Evolutionary conservation across 495 filamentous ascomycete genomes (phyloP).

Genomic region (Penicillium goetzii): DNA sequence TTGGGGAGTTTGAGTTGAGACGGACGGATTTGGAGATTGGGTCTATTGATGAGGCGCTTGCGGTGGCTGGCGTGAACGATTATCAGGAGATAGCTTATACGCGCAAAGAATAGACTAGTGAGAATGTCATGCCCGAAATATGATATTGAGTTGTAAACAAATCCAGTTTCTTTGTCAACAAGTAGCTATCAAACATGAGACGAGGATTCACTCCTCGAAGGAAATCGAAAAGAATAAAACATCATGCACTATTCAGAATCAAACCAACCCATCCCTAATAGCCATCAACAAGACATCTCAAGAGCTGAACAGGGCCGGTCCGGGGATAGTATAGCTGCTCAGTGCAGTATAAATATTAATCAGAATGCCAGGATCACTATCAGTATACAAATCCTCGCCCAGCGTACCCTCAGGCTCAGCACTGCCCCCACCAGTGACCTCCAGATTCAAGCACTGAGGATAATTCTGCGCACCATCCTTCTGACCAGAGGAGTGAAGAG

Average conservation of each 20-base stretch:
- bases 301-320: conserved; percentile 47
- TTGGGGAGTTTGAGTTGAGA: conserved; percentile 66
- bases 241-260: not conserved
- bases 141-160: not conserved
- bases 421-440: conserved; percentile 64
- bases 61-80: conserved; percentile 37
- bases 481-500: conserved; percentile 62
- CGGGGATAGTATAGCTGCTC: conserved; percentile 54
- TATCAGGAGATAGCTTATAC: conserved; percentile 50
- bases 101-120: conserved; percentile 22
- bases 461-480: conserved; percentile 72
- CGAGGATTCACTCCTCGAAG: not conserved
- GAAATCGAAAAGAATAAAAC: not conserved
- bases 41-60: conserved; percentile 29
- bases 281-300: not conserved
- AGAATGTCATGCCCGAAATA: not conserved
- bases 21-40: conserved; percentile 37
- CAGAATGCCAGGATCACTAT: conserved; percentile 61
- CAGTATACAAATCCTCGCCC: conserved; percentile 61
- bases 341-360: conserved; percentile 60
- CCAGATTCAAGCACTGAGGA: conserved; percentile 73
- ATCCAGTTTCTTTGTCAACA: not conserved
- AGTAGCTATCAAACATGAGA: not conserved
- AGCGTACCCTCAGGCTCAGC: conserved; percentile 56
- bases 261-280: not conserved